These are phyloP conservation scores for Neurospora sp. DNA, from an alignment of 495 filamentous ascomycete species.

Conservation along the genomic window DNA sequence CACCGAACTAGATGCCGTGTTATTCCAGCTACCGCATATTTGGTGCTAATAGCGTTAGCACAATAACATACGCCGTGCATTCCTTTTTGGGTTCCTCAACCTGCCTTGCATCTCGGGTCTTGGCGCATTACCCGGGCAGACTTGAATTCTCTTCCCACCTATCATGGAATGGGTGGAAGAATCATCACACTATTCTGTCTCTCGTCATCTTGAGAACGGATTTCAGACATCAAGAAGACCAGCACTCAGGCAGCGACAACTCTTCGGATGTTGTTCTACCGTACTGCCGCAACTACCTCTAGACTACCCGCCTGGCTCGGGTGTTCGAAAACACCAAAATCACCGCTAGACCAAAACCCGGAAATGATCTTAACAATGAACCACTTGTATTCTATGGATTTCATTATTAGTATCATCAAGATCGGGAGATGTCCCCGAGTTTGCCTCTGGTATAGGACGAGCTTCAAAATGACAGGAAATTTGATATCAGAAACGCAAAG, in stretches of 20 bases:
- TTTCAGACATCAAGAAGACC: not conserved
- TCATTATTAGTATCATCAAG: too few relatives aligned
- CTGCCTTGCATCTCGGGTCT: not conserved
- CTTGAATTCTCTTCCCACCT: not conserved
- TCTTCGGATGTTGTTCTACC: not conserved
- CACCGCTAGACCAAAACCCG: not conserved
- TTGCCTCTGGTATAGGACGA: not conserved
- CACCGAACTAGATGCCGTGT: not conserved
- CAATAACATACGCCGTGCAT: not conserved
- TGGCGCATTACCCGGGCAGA: not conserved
- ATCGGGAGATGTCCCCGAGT: too few relatives aligned
- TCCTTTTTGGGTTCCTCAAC: not conserved
- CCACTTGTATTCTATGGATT: too few relatives aligned
- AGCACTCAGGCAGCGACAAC: not conserved
- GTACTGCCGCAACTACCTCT: not conserved
- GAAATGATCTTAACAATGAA: not conserved
- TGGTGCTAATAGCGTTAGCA: not conserved
- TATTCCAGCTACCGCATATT: not conserved
- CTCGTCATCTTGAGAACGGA: too few relatives aligned
- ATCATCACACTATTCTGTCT: not conserved
- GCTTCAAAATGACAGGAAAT: not conserved
- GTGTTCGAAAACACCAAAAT: not conserved
- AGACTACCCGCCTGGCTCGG: not conserved
- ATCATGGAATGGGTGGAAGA: not conserved
- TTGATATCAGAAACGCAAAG: not conserved